Evolutionary conservation across 768 basidiomycete genomes (phyloP), one percentile per base, ranked within the genome.

Genomic region (Pseudohyphozyma bogoriensis): DNA sequence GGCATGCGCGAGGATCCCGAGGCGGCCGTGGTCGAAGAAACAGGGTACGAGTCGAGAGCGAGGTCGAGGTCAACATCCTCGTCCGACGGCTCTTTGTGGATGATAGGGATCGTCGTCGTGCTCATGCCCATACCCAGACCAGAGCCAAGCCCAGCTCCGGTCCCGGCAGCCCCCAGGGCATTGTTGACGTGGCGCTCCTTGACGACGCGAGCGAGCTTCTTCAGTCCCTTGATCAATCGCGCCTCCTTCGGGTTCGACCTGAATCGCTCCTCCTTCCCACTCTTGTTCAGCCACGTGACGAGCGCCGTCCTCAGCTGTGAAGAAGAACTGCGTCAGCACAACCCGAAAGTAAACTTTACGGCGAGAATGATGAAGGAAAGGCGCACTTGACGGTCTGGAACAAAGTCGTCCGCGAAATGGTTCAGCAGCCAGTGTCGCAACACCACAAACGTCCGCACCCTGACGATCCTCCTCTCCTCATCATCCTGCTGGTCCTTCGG

Each of bases 341-440:
- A n/a, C n/a, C n/a, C n/a, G n/a, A n/a, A n/a, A n/a, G n/a, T n/a
- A n/a, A n/a, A n/a, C n/a, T n/a, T n/a, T n/a, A n/a, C n/a, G n/a
- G n/a, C n/a, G n/a, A n/a, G n/a, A n/a, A n/a, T n/a, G n/a, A n/a
- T n/a, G n/a, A n/a, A n/a, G n/a, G n/a, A n/a, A n/a, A n/a, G n/a
- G n/a, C n/a, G n/a, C 86, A 60, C 82, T 33, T 80, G 73, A 87
- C 84, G 45, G 86, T 83, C 60, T 13, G 51, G 51, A 26, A 89
- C 74, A 70, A 92, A 93, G 72, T 95, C 90, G 64, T 87, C 85
- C 52, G 79, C 80, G 73, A 92, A 93, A 73, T 92, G 92, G 10
- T 88, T 89, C 69, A 89, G 75, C 47, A 93, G 72, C 90, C 91
- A 95, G 70, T 89, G 89, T 45, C 88, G 81, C 56, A 92, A 82